Base-by-base conservation (phyloP, 805 yeast genomes). In the Ogataea wickerhamii region DNA sequence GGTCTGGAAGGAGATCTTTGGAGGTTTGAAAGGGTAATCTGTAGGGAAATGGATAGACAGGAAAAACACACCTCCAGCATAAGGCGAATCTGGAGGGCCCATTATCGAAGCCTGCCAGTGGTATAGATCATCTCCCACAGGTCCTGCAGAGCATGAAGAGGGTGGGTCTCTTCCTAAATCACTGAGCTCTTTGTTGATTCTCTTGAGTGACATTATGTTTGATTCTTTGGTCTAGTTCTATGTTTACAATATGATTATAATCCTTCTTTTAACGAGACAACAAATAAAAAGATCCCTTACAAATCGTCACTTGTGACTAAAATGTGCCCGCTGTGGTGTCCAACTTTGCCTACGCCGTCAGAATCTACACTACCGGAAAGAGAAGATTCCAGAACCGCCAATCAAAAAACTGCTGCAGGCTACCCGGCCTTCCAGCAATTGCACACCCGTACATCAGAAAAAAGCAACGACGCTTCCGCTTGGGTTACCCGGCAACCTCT, bases 61-160 rank as follows among this genome's bases (percentile, higher is more conserved):
- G 75, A 93, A 93, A 67, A 93, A 93, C 31, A 91, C 96, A 58
- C 98, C 98, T 31, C 67, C 67, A 17, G 81, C 80, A 41, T 76
- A 76, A 47, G 82, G 93, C 33, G 96, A 86, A 68, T 93, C 98
- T 52, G 95, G 78, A 36, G 98, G 98, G 34, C 98, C 98, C 94
- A 93, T 87, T 63, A 93, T 93, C 30, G 98, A 89, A 28, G 98
- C 98, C 70, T 93, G 98, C 98, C 98, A 93, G 73, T 91, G 98
- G 71, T 84, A 93, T 60, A 91, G 72, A 66, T 91, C 98, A 56
- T 93, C 98, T 33, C 97, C 97, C 32, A 87, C 93, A 54, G 98
- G 98, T 28, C 98, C 98, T 8, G 98, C 98, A 18, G 97, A 88
- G 69, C 98, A 93, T 32, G 96, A 89, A 47, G 97, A 85, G 56